Percentiles rank a stretch among this genome's conserved stretches.
Evolutionary conservation across 345 rosid species (phyloP).

Genomic region (Bruguiera gymnorhiza): DNA sequence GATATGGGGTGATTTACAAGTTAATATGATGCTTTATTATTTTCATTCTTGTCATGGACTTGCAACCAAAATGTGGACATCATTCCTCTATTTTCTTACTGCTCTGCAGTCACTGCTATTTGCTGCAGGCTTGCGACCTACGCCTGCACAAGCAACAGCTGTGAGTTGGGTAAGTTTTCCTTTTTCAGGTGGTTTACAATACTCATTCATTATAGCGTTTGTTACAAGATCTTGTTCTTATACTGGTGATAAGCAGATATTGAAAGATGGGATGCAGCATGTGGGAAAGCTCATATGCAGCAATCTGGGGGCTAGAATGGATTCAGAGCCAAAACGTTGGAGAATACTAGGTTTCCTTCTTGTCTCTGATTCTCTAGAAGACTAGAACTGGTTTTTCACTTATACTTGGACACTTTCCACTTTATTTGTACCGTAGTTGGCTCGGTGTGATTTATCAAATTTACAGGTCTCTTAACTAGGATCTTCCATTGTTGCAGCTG

Average conservation of each 20-base stretch:
- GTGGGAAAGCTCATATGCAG: constrained; percentile 89
- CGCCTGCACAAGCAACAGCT: constrained; percentile 92
- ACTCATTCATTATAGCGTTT: background rate
- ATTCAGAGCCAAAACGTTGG: constrained; percentile 94
- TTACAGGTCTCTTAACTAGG: constrained; percentile 16
- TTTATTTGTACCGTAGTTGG: constrained; percentile 6
- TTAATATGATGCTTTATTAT: background rate
- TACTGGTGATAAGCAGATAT: constrained; percentile 46
- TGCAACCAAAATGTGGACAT: constrained; percentile 3
- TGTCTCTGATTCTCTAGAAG: background rate
- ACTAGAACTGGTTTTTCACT: background rate
- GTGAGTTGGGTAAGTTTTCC: constrained; percentile 82
- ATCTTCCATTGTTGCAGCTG: constrained; percentile 53
- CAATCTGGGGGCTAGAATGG: constrained; percentile 96
- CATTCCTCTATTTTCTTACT: constrained; percentile 38
- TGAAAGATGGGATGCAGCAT: constrained; percentile 98
- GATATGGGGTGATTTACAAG: too few species aligned
- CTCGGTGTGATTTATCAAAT: background rate
- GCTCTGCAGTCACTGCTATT: constrained; percentile 84
- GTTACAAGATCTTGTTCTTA: background rate
- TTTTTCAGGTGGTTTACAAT: background rate
- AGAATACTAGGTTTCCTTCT: constrained; percentile 65
- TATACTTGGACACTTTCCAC: background rate
- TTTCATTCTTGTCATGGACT: background rate
- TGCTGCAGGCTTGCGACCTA: constrained; percentile 97